These are phyloP conservation scores for Lachnum nothofagi DNA, from an alignment of 2,329 filamentous ascomycete species.

Conservation along the genomic window DNA sequence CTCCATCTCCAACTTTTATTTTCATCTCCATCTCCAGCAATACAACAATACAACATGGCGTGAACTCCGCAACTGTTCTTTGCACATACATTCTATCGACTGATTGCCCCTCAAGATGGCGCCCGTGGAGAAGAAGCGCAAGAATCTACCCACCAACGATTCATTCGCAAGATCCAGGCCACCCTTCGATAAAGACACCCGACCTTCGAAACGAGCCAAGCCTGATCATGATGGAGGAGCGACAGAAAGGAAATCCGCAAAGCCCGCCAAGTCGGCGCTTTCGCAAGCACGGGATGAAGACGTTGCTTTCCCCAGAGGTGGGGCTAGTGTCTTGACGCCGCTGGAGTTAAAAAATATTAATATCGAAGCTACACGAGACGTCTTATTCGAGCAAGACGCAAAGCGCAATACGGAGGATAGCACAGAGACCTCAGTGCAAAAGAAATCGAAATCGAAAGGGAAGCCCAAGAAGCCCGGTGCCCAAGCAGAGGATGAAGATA, in stretches of 20 bases:
- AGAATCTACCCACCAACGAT: conserved; percentile 31
- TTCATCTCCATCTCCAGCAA: too few species aligned
- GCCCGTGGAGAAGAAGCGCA: conserved; percentile 32
- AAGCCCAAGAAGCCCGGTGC: conserved; percentile 51
- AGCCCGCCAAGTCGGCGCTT: conserved; percentile 26
- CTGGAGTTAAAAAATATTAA: conserved; percentile 96
- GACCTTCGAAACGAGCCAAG: conserved; percentile 29
- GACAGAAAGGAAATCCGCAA: conserved; percentile 9
- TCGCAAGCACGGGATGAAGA: conserved; percentile 69
- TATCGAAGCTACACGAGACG: conserved; percentile 86
- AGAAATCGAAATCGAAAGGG: conserved; percentile 50
- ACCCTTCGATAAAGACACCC: conserved; percentile 19
- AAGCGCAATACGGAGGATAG: conserved; percentile 34
- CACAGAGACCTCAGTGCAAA: conserved; percentile 29
- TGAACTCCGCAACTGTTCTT: too few species aligned
- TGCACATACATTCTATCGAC: too few species aligned
- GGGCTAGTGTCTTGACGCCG: conserved; percentile 82
- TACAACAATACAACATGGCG: too few species aligned
- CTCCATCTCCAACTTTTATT: too few species aligned
- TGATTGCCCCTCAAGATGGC: conserved; percentile 25
- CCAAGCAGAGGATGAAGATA: conserved; percentile 42
- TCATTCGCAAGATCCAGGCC: conserved; percentile 31
- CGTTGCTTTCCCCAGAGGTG: conserved; percentile 84
- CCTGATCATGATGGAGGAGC: conserved; percentile 23
- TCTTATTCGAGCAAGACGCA: conserved; percentile 71